These are phyloP conservation scores for Ceratocystis alfenasii DNA, from an alignment of 2,329 filamentous ascomycete genomes.

Conservation along the genomic window DNA sequence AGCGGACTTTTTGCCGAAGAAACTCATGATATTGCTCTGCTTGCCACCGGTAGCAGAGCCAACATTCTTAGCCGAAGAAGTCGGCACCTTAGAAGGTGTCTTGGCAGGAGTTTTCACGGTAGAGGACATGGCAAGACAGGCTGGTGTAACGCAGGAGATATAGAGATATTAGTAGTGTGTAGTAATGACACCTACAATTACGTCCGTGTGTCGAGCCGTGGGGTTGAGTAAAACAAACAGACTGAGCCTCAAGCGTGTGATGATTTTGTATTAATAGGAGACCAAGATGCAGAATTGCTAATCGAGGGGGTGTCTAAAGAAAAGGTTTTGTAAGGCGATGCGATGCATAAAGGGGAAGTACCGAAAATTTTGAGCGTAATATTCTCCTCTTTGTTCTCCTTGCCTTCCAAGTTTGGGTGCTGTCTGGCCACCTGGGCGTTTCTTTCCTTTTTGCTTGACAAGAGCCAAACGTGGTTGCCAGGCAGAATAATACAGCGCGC, in stretches of 20 bases:
- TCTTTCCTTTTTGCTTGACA: conserved; percentile 1
- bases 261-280: background rate
- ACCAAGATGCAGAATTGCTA: background rate
- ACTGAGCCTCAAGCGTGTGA: background rate
- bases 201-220: conserved; percentile 4
- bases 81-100: conserved; percentile 30
- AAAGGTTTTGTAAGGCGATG: background rate
- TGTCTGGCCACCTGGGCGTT: conserved; percentile 2
- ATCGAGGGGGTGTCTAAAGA: background rate
- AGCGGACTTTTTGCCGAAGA: conserved; percentile 32
- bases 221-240: background rate
- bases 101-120: conserved; percentile 14
- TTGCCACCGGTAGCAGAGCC: conserved; percentile 27
- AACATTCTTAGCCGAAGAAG: conserved; percentile 25
- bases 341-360: background rate
- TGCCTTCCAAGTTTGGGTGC: background rate
- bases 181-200: background rate
- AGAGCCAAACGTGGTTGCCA: background rate
- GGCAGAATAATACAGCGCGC: background rate
- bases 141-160: background rate
- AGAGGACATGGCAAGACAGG: conserved; percentile 8
- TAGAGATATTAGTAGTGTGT: background rate
- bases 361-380: background rate
- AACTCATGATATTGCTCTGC: conserved; percentile 35
- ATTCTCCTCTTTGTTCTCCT: background rate